Base-by-base conservation (phyloP, 805 yeast genomes). In the Diddensiella transvaalensis region DNA sequence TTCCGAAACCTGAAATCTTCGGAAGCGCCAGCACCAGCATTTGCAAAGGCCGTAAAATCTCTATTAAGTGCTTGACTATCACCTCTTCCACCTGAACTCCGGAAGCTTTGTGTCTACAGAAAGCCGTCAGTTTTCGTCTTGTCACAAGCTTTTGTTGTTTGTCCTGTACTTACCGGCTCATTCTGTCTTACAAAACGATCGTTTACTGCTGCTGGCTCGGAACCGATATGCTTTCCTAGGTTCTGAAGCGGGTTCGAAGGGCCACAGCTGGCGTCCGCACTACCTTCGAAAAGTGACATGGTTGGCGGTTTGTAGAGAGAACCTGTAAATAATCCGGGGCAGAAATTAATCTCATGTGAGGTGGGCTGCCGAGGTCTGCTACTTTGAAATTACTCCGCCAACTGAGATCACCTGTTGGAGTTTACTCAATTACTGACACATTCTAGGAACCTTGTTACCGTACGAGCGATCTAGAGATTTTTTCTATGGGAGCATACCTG, bases 231-330 rank as follows among this genome's bases (percentile, higher is more conserved):
- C 47, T 61, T 61, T n/a, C 57, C 53, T 6, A 61, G 46, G 39
- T 47, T 56, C 40, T 60, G 62, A 22, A 61, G 53, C 3, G 65
- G 59, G 41, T 57, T 59, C 1, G 60, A 58, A 0, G 65, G 64
- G 26, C 65, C 65, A 38, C 65, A 61, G 15, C 48, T 44, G 22
- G 38, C 52, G 21, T 41, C 52, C 17, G 40, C 36, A n/a, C 39
- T 49, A 11, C 42, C 39, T 13, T 23, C 44, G 30, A 46, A 49
- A 17, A 49, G 26, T 26, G 32, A 26, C 32, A 26, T 26, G n/a
- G n/a, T n/a, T n/a, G n/a, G n/a, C n/a, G n/a, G n/a, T n/a, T n/a
- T n/a, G n/a, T n/a, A n/a, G n/a, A n/a, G n/a, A n/a, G n/a, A n/a
- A n/a, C n/a, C n/a, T n/a, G n/a, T n/a, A n/a, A n/a, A n/a, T n/a